Evolutionary conservation across 139 green algal species (phyloP), one percentile per base, ranked within the genome.

Genomic region (Eudorina sp.): DNA sequence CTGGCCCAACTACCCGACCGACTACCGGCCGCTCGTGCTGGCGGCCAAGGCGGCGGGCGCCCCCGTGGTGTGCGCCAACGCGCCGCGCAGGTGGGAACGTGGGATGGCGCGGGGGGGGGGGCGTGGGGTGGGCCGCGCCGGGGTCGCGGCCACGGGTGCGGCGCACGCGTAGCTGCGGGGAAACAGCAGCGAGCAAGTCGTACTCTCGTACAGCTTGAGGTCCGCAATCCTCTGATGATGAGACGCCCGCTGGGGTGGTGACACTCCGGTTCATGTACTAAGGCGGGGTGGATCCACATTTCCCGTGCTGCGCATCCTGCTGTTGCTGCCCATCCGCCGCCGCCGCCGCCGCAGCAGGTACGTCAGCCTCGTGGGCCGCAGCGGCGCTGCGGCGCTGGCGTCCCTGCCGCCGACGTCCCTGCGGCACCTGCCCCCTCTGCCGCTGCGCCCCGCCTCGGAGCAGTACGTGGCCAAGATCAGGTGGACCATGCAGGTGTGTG

Each of bases 21-120:
- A 95, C 60, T 95, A 95, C 68, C 82, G 76, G 1, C 91, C 89
- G 1, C 85, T 95, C 72, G 91, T 95, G 34, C 53, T 88, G 64
- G 38, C 70, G 29, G 88, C 75, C 36, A 72, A 41, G 19, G 9
- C 34, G 16, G 60, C 80, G 7, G 76, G 81, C 23, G 55, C 85
- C 55, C 76, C 38, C 16, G 91, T 95, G 11, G 70, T 93, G 53
- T 91, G 85, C 80, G 92, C 92, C 21, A 95, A 95, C 36, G 91
- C 92, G 1, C 89, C 91, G 7, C 81, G 91, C 23, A 89, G 91
- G 70, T 91, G 69, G 27, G 66, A 55, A n/a, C n/a, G n/a, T n/a
- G n/a, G n/a, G n/a, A n/a, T n/a, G n/a, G n/a, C n/a, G n/a, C n/a
- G n/a, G n/a, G n/a, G n/a, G n/a, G n/a, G n/a, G n/a, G n/a, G n/a